Evolutionary conservation across 2,329 filamentous ascomycete genomes (phyloP), one percentile per base, ranked within the genome.

Genomic region (Madurella mycetomatis): DNA sequence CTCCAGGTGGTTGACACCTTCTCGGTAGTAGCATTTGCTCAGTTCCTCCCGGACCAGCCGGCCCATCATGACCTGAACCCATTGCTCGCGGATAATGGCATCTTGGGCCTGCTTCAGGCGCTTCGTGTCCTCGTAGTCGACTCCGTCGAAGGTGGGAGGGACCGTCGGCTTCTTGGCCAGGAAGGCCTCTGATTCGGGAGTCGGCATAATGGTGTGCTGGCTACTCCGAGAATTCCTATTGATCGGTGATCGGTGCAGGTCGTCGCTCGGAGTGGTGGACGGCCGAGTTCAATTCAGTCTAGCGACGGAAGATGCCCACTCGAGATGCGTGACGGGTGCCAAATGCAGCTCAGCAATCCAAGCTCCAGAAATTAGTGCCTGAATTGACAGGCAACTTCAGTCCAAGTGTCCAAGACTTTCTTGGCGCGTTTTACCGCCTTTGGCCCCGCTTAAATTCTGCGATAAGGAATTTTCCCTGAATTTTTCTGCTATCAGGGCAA

Each of bases 31-130:
- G 78, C 89, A 94, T 76, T 90, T 92, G 72, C 85, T 81, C 76
- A 94, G 77, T 77, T 94, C 89, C 70, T 92, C 87, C 60, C 87
- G 78, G 52, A 94, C 87, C 60, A 94, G 75, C 58, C 89, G 80
- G 54, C 87, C 87, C 89, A 92, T 94, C 89, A 94, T 94, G 70
- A 86, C 85, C 70, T 84, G 85, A 56, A 94, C 88, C 90, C 90
- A 94, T 76, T 94, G 89, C 76, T 94, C 89, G 60, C 88, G 81
- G 65, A 94, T 82, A 54, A 94, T 81, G 61, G 88, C 82, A 70
- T 94, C 89, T 70, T 92, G 88, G 51, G 89, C 89, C 58, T 85
- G 84, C 78, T 92, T 94, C 69, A 94, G 78, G 64, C 84, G 83
- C 69, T 83, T 83, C 70, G 85, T 90, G 76, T 94, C 87, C 62